phyloP scores from a whole-genome alignment of 805 yeast species.

The Yarrowia phangngaensis region DNA sequence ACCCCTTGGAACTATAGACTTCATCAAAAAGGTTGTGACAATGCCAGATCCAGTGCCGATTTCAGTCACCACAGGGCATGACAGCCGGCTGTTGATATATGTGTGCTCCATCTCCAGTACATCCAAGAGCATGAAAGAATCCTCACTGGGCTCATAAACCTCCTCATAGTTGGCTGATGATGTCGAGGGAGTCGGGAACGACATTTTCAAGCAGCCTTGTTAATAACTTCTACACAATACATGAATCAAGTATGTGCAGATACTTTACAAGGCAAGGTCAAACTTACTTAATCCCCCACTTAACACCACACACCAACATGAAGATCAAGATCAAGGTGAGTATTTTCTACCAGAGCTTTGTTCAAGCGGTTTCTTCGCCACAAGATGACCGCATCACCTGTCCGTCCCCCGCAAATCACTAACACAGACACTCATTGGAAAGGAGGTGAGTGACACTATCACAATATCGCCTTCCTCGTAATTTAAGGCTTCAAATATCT shows the following conservation, averaged over 20 bases:
- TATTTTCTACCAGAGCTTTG: constrained; percentile 2
- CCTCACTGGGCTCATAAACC: constrained; percentile 95
- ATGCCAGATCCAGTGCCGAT: constrained; percentile 93
- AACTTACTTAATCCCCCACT: too few species aligned
- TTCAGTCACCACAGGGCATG: constrained; percentile 63
- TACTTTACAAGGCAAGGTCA: too few species aligned
- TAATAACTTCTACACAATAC: too few species aligned
- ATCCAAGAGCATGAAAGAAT: constrained; percentile 79
- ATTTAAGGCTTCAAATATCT: too few species aligned
- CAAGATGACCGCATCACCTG: too few species aligned
- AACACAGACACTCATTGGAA: constrained; percentile 65
- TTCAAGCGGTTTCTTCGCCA: too few species aligned
- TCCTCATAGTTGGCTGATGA: constrained; percentile 54
- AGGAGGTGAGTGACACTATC: constrained; percentile 59
- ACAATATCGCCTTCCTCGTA: too few species aligned
- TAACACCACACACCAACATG: constrained; percentile 41
- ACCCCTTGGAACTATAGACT: constrained; percentile 52
- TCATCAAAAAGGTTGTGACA: constrained; percentile 70
- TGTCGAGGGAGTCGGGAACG: constrained; percentile 56
- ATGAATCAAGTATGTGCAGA: too few species aligned
- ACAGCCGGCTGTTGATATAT: constrained; percentile 29
- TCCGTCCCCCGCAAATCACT: too few species aligned
- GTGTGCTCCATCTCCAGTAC: constrained; percentile 58
- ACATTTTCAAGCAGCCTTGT: too few species aligned
- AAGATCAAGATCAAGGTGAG: constrained; percentile 62